These are phyloP conservation scores for Draba incana DNA, from an alignment of 345 rosid species.

Conservation along the genomic window DNA sequence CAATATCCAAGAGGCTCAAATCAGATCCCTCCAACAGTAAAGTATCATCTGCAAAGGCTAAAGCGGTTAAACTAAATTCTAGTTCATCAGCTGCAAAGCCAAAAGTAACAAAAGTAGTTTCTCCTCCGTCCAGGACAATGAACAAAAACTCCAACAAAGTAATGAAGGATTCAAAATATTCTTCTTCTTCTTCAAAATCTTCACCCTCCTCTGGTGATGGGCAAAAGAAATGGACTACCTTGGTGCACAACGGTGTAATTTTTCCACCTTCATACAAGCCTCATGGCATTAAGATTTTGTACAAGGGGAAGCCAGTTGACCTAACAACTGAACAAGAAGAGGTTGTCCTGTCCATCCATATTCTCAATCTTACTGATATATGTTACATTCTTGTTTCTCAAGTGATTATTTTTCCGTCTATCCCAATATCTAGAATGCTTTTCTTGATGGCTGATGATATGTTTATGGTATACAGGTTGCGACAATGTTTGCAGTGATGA, in stretches of 20 bases:
- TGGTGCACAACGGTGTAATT: constrained; percentile 94
- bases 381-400: constrained; percentile 5
- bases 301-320: constrained; percentile 77
- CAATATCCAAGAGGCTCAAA: constrained; percentile 78
- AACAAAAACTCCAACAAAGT: constrained; percentile 61
- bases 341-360: constrained; percentile 46
- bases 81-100: constrained; percentile 50
- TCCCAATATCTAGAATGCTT: constrained; percentile 11
- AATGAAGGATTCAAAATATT: constrained; percentile 54
- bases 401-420: not conserved
- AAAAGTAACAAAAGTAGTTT: constrained; percentile 54
- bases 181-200: constrained; percentile 67
- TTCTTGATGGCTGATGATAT: constrained; percentile 31
- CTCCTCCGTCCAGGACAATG: constrained; percentile 57
- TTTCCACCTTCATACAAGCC: constrained; percentile 90
- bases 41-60: constrained; percentile 55
- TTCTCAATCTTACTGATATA: constrained; percentile 12
- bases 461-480: constrained; percentile 74
- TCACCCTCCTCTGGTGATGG: constrained; percentile 86
- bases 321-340: constrained; percentile 89
- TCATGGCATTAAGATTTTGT: constrained; percentile 85
- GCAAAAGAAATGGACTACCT: constrained; percentile 95
- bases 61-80: constrained; percentile 52
- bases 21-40: constrained; percentile 51
- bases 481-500: constrained; percentile 97